Base-by-base conservation (phyloP, 1,284 basidiomycete genomes). In the Trichosporon asahii region DNA sequence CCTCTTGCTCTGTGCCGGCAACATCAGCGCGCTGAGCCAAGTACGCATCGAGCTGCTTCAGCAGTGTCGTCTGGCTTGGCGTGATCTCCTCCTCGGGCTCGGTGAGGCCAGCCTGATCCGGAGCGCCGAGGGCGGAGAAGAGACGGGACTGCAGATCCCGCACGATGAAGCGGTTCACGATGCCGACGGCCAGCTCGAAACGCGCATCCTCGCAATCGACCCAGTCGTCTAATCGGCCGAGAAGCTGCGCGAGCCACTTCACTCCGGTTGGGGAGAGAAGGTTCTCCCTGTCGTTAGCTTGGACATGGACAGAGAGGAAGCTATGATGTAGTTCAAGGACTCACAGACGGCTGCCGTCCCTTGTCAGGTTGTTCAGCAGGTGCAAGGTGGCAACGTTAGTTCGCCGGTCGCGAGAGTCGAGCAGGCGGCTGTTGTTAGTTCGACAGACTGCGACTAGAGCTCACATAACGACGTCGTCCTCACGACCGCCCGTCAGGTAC, bases 1-100 rank as follows among this genome's bases (percentile, higher is more conserved):
- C 57, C 29, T 61, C 57, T 14, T 70, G 55, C 15, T 31, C 57
- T 6, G 57, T n/a, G 15, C 27, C 29, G 14, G 57, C 29, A 14
- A 49, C 44, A 37, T 57, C 25, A 33, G 66, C 55, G 67, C 66
- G 69, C 21, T 64, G 63, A 15, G 76, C 89, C 66, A 93, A 84
- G 77, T 90, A 89, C 2, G 92, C 91, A 79, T 95, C 94, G 18
- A 94, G 83, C 6, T 95, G 85, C 82, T 94, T 95, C 68, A 95
- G 87, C n/a, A 95, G 83, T 12, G 88, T 90, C 1, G 89, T 93
- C 81, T 95, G 93, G 75, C 90, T 89, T 0, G 92, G 91, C 2
- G 91, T 88, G 53, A 94, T 87, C n/a, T 89, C 85, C 81, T 94
- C 92, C 64, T 87, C 88, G 29, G 84, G 11, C 9, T 64, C 72